Conservation (phyloP, 345 rosid species). For the Hypericum androsaemum region DNA sequence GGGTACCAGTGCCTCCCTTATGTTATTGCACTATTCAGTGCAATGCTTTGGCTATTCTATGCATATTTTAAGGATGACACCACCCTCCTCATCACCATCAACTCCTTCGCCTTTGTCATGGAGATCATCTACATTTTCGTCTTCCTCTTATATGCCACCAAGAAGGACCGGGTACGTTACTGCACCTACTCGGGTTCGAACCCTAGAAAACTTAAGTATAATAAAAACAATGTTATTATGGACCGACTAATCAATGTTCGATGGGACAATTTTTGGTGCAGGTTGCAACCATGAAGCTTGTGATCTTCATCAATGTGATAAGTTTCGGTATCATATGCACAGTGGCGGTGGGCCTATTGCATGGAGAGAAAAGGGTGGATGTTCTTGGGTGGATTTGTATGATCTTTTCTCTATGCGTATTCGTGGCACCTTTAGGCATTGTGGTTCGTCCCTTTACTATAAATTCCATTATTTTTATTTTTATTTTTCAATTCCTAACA, state of each 20-base stretch:
- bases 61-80: constrained; percentile 44
- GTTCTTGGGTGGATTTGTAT: constrained; percentile 38
- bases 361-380: constrained; percentile 16
- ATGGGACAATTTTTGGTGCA: no score
- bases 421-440: constrained; percentile 37
- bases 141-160: constrained; percentile 51
- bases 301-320: constrained; percentile 18
- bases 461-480: no score
- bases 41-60: constrained; percentile 56
- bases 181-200: no score
- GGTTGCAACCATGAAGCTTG: constrained; percentile 26
- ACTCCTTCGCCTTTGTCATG: constrained; percentile 44
- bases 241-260: neutral
- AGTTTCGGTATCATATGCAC: constrained; percentile 19
- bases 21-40: constrained; percentile 47
- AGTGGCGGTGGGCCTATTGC: constrained; percentile 20
- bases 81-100: constrained; percentile 49
- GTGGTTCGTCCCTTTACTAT: constrained; percentile 19
- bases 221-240: neutral
- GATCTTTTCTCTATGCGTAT: constrained; percentile 19
- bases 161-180: constrained; percentile 35
- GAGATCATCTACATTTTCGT: constrained; percentile 42
- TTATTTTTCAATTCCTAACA: no score
- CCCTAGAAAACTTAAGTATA: neutral
- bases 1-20: constrained; percentile 72